Conservation (phyloP, 805 yeast genomes). For the Lipomyces starkeyi region DNA sequence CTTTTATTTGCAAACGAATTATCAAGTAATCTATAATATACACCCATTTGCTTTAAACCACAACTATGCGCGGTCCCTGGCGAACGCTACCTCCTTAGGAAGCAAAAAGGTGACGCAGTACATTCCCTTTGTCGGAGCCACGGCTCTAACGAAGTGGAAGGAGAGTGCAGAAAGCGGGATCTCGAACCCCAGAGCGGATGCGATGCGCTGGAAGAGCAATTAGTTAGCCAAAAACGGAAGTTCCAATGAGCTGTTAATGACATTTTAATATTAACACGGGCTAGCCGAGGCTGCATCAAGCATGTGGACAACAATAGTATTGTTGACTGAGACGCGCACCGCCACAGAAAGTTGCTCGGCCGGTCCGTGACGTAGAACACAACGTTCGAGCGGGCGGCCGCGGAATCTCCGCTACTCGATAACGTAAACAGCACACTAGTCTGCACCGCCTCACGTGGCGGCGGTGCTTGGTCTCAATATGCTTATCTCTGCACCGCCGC, state of each 20-base stretch:
- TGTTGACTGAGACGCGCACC: neutral
- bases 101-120: constrained; percentile 81
- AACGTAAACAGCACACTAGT: too few relatives aligned
- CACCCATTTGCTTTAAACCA: neutral
- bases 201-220: constrained; percentile 35
- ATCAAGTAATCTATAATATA: neutral
- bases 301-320: neutral
- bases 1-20: neutral
- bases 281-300: neutral
- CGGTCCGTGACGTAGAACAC: too few relatives aligned
- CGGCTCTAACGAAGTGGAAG: constrained; percentile 89
- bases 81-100: constrained; percentile 50
- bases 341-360: too few relatives aligned
- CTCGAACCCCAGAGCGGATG: constrained; percentile 54
- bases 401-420: too few relatives aligned
- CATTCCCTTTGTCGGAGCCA: constrained; percentile 97
- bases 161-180: constrained; percentile 54
- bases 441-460: too few relatives aligned
- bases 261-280: neutral
- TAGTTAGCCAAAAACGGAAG: neutral
- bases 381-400: too few relatives aligned
- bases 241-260: neutral
- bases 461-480: too few relatives aligned
- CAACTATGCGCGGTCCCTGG: constrained; percentile 8
- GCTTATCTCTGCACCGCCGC: neutral